These are phyloP conservation scores for Darksidea phi DNA, from an alignment of 495 filamentous ascomycete genomes.

Conservation along the genomic window DNA sequence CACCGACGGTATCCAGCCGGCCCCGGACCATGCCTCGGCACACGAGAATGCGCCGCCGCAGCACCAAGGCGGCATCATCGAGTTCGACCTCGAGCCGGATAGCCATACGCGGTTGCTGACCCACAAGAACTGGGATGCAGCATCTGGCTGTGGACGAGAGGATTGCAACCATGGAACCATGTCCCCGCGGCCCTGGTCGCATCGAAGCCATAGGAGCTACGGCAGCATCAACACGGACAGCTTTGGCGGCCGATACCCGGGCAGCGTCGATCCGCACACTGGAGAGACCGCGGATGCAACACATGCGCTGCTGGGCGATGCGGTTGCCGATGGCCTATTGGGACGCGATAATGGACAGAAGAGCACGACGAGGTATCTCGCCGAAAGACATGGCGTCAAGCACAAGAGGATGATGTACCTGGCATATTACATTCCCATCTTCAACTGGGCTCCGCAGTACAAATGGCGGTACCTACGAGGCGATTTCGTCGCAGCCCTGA, in stretches of 20 bases:
- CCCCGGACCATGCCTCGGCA: conserved; percentile 18
- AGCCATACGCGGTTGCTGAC: conserved; percentile 34
- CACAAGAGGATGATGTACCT: conserved; percentile 70
- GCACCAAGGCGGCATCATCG: conserved; percentile 15
- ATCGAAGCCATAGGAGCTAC: conserved; percentile 47
- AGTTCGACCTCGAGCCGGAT: conserved; percentile 17
- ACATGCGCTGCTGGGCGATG: conserved; percentile 44
- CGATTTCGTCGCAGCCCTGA: conserved; percentile 81
- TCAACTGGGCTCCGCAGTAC: conserved; percentile 87
- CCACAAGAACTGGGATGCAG: conserved; percentile 37
- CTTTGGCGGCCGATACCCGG: conserved; percentile 34
- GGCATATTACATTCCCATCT: conserved; percentile 87
- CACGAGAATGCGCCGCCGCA: conserved; percentile 14
- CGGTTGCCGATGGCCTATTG: conserved; percentile 44
- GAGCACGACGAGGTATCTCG: conserved; percentile 61
- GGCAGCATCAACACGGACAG: conserved; percentile 45
- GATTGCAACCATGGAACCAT: conserved; percentile 77
- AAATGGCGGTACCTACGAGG: conserved; percentile 75
- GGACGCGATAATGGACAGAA: conserved; percentile 53
- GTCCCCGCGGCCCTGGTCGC: conserved; percentile 58
- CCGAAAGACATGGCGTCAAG: conserved; percentile 59
- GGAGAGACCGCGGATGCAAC: conserved; percentile 23
- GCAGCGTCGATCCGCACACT: conserved; percentile 18
- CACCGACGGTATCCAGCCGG: conserved; percentile 34
- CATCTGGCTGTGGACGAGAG: conserved; percentile 41